phyloP scores from a whole-genome alignment of 768 basidiomycete species.

The Leucosporidium scottii region DNA sequence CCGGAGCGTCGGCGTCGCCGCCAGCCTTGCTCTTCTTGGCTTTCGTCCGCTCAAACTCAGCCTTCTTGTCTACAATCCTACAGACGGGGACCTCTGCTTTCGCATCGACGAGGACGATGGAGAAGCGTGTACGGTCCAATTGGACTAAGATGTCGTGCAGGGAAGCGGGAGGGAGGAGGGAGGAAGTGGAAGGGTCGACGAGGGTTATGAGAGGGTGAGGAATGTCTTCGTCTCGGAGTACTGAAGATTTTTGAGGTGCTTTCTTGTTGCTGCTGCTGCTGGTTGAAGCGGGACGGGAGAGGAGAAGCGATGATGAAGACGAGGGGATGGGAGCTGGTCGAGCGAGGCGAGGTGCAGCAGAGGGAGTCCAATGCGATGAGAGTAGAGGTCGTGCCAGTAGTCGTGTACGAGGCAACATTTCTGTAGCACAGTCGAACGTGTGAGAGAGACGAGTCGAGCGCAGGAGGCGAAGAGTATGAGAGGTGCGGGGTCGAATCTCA shows the following conservation, averaged over 20 bases:
- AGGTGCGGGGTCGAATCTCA: too few species aligned
- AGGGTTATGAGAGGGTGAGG: slow-evolving; percentile 47
- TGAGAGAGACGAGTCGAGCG: too few species aligned
- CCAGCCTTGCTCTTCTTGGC: slow-evolving; percentile 41
- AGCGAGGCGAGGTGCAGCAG: background rate
- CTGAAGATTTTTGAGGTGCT: background rate
- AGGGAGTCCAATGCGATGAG: background rate
- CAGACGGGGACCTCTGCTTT: slow-evolving; percentile 55
- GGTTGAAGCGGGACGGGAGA: background rate
- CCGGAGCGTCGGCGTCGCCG: background rate
- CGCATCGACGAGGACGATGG: slow-evolving; percentile 54
- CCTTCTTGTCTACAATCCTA: slow-evolving; percentile 51
- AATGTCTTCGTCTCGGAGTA: slow-evolving; percentile 44
- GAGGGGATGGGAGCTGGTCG: background rate
- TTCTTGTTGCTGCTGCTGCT: background rate
- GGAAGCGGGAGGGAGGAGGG: slow-evolving; percentile 42
- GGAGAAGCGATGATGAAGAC: background rate
- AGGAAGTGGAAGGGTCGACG: slow-evolving; percentile 48
- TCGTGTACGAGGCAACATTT: background rate
- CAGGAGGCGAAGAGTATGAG: too few species aligned
- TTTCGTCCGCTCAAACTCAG: slow-evolving; percentile 45
- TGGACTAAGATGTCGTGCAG: slow-evolving; percentile 49
- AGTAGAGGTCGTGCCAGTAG: background rate
- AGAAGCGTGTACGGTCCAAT: slow-evolving; percentile 46
- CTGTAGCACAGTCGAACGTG: too few species aligned